Base-by-base conservation (phyloP, 2,329 filamentous ascomycete genomes). In the Penicillium psychrosexuale region DNA sequence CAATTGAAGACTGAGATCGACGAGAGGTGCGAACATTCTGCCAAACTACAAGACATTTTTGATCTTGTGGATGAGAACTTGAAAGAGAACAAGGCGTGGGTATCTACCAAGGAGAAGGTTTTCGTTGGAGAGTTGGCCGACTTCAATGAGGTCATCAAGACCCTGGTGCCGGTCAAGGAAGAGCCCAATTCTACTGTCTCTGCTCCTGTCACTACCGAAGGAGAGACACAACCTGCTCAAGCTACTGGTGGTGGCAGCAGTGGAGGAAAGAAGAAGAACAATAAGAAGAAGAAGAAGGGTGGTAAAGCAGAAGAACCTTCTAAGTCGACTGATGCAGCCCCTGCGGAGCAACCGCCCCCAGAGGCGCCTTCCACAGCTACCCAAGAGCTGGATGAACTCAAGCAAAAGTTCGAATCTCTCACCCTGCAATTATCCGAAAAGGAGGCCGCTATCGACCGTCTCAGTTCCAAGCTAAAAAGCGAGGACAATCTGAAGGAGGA, bases 281-380 rank as follows among this genome's bases (percentile, higher is more conserved):
- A 91, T 61, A 90, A 90, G 70, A 96, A 93, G 78, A 96, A 95
- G 82, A 89, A 87, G 74, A 93, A 92, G 78, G 84, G 83, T 17
- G 83, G 80, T 31, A 84, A 82, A 60, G 72, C 72, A 7, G 73
- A 78, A 8, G 72, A 75, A n/a, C 46, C 66, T 13, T 47, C 61
- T 11, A 66, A 69, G 58, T 49, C 65, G 50, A 51, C 61, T 8
- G 61, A 62, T 40, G 17, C 59, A 27, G 42, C 56, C 2, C n/a
- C 59, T 5, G 53, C 57, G 47, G 61, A 61, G 8, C 49, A 61
- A 19, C 30, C 61, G 6, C 64, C 66, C 19, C 61, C 70, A 27
- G 67, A 69, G 39, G 77, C 79, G 51, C 63, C 74, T 5, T 69
- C 55, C 1, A 43, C 61, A 38, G 27, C 59, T 13, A 52, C 55